These are phyloP conservation scores for Trichosporon sp. DNA, from an alignment of 1,284 basidiomycete species.

Conservation along the genomic window DNA sequence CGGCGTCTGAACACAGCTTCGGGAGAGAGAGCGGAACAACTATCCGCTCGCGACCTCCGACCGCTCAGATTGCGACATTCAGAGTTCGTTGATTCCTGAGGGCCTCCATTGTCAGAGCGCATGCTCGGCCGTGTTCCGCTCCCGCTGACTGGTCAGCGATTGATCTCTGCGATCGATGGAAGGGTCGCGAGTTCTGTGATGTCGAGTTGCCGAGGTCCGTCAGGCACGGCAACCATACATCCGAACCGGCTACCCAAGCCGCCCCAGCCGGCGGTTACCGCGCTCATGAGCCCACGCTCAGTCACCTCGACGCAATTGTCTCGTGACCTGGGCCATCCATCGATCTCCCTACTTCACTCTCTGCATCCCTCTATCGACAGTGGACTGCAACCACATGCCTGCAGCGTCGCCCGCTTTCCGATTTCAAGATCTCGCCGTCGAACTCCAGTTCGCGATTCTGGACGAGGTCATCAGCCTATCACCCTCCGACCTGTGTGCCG, in stretches of 20 bases:
- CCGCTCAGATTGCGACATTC: neutral
- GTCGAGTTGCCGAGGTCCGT: neutral
- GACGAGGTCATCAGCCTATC: constrained; percentile 8
- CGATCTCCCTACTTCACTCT: neutral
- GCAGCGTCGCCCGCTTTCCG: neutral
- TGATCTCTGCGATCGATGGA: neutral
- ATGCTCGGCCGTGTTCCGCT: neutral
- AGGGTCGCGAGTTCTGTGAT: neutral
- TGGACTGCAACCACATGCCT: neutral
- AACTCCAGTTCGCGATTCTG: constrained; percentile 12
- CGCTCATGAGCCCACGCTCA: neutral
- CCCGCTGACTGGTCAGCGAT: neutral
- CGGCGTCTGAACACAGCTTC: no score
- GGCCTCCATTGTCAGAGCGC: neutral
- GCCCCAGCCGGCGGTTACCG: neutral
- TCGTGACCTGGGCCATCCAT: neutral
- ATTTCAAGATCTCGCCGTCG: constrained; percentile 12
- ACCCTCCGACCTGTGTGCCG: constrained; percentile 4
- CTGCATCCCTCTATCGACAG: neutral
- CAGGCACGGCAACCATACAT: constrained; percentile 1
- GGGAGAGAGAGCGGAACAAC: neutral
- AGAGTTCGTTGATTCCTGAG: neutral
- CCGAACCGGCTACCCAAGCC: neutral
- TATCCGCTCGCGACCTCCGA: neutral
- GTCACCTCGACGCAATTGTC: neutral